A percentile compares a stretch with the other conserved stretches of the same genome.
Conservation (phyloP, 164 flowering plant species). For the Umbilicus rupestris region DNA sequence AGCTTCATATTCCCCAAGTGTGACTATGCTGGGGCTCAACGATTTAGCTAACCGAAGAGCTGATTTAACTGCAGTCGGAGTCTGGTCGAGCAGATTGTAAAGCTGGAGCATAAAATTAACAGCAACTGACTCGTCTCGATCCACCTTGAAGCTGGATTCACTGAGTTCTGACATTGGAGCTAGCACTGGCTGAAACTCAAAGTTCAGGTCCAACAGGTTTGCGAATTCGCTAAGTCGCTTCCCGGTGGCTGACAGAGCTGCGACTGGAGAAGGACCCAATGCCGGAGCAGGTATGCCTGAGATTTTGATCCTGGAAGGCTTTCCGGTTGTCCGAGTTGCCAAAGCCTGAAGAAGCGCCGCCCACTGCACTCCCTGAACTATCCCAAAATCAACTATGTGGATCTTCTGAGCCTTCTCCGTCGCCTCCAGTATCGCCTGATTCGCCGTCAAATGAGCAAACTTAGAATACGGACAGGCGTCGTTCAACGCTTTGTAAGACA, state of each 20-base stretch:
- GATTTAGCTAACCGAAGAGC: constrained; percentile 58
- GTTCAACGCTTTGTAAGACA: constrained; percentile 67
- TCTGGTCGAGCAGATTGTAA: constrained; percentile 59
- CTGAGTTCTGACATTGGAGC: constrained; percentile 50
- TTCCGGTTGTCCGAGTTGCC: constrained; percentile 64
- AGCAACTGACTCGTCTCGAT: constrained; percentile 51
- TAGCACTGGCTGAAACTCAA: constrained; percentile 68
- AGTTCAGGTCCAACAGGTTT: constrained; percentile 47
- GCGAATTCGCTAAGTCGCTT: constrained; percentile 72
- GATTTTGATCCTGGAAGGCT: constrained; percentile 51
- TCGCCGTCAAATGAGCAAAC: constrained; percentile 86
- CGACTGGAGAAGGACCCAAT: constrained; percentile 41
- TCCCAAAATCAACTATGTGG: constrained; percentile 87
- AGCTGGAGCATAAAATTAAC: constrained; percentile 91
- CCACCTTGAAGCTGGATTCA: constrained; percentile 48
- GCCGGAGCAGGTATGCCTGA: constrained; percentile 74
- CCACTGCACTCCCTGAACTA: constrained; percentile 92
- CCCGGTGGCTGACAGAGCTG: constrained; percentile 54
- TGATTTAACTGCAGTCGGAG: constrained; percentile 27
- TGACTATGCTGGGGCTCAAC: constrained; percentile 55
- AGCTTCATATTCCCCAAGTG: constrained; percentile 81
- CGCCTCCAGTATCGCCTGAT: constrained; percentile 89
- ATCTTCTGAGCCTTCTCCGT: constrained; percentile 49
- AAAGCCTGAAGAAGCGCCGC: constrained; percentile 80
- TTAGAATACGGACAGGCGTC: constrained; percentile 89